Evolutionary conservation across 208 protist species (phyloP).

Genomic region (Leishmania amazonensis): DNA sequence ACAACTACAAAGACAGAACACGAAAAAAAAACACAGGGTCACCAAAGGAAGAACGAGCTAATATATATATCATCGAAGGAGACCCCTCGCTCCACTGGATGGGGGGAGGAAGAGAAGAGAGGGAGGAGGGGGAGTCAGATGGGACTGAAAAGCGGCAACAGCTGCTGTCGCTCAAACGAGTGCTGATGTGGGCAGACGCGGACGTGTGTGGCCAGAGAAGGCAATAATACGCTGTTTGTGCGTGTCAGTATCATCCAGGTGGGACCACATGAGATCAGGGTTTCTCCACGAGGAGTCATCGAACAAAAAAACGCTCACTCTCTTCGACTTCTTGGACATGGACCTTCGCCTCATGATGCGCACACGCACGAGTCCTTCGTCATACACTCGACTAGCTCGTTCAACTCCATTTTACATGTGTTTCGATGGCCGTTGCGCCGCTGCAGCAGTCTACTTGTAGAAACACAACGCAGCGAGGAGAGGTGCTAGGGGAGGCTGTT

Average conservation of each 20-base stretch:
- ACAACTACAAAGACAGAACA: not conserved
- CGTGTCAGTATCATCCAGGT: constrained; percentile 9
- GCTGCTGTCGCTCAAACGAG: not conserved
- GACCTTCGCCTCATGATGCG: not conserved
- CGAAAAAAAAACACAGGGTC: not conserved
- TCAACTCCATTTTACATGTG: not conserved
- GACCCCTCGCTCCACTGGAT: not conserved
- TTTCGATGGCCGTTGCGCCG: not conserved
- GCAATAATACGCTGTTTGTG: constrained; percentile 2
- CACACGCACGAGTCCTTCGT: not conserved
- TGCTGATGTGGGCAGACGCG: not conserved
- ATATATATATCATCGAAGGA: not conserved
- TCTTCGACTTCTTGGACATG: not conserved
- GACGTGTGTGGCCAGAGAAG: not conserved
- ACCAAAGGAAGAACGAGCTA: not conserved
- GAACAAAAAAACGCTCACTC: constrained; percentile 12
- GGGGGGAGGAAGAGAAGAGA: not conserved
- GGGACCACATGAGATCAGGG: constrained; percentile 1
- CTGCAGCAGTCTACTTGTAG: too few species aligned
- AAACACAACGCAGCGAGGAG: not conserved
- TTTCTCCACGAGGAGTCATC: constrained; percentile 19
- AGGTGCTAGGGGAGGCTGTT: not conserved
- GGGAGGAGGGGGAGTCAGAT: not conserved
- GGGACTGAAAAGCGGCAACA: not conserved
- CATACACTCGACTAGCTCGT: not conserved